Evolutionary conservation across 129 eudicot species (phyloP).

Genomic region (Erigeron canadensis): DNA sequence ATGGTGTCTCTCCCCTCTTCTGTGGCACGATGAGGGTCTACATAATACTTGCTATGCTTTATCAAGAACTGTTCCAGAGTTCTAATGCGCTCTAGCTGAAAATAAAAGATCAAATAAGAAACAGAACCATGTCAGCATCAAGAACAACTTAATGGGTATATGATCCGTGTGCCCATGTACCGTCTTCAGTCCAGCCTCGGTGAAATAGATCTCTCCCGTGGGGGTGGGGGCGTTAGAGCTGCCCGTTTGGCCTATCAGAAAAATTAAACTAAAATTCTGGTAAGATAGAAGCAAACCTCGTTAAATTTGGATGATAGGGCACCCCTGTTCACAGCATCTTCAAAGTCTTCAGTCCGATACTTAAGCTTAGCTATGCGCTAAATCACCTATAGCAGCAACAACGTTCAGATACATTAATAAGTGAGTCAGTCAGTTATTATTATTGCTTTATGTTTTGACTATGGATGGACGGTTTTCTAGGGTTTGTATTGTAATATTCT

Average conservation of each 20-base stretch:
- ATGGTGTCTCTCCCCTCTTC: constrained; percentile 92
- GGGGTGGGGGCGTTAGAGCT: constrained; percentile 65
- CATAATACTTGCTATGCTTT: constrained; percentile 89
- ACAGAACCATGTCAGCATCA: background rate
- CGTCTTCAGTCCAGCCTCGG: constrained; percentile 82
- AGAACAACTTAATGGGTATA: background rate
- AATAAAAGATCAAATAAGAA: constrained; percentile 8
- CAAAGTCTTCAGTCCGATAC: background rate
- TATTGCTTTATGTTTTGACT: no score
- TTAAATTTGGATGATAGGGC: background rate
- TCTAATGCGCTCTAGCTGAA: constrained; percentile 84
- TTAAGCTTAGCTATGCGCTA: no score
- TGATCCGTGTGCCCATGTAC: constrained; percentile 31
- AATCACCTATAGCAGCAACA: no score
- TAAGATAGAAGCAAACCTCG: background rate
- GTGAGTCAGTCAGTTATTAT: no score
- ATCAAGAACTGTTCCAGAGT: constrained; percentile 70
- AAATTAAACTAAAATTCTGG: background rate
- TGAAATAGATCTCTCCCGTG: constrained; percentile 71
- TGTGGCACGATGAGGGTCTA: constrained; percentile 86
- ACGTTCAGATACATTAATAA: no score
- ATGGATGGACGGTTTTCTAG: no score
- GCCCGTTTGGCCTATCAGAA: constrained; percentile 75
- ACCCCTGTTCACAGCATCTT: background rate
- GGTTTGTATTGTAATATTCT: no score